Conservation (phyloP, 768 basidiomycete genomes). For the Hypsizygus marmoreus region DNA sequence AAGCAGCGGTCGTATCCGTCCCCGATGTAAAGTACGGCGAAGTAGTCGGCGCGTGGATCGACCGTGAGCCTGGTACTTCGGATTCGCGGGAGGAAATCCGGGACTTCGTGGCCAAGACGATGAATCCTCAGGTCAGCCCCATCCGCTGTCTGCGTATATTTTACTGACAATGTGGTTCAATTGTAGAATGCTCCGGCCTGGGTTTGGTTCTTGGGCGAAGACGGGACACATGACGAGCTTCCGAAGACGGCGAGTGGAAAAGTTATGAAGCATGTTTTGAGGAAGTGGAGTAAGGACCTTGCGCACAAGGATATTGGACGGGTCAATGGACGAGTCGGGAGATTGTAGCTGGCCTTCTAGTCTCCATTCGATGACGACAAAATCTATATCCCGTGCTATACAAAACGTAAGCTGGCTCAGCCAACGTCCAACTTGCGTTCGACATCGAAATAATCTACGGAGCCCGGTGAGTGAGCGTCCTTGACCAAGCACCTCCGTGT, state of each 20-base stretch:
- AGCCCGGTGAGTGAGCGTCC: too few relatives aligned
- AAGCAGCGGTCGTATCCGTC: slow-evolving; percentile 75
- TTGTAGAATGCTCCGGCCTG: slow-evolving; percentile 73
- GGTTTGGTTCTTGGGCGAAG: slow-evolving; percentile 83
- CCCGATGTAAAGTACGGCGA: slow-evolving; percentile 72
- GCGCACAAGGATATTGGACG: slow-evolving; percentile 46
- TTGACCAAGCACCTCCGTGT: too few relatives aligned
- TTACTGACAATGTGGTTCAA: slow-evolving; percentile 4
- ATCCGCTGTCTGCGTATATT: neutral
- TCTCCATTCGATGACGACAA: too few relatives aligned
- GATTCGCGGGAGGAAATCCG: slow-evolving; percentile 57
- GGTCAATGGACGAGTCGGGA: slow-evolving; percentile 14
- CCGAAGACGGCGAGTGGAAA: slow-evolving; percentile 90
- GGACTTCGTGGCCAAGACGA: slow-evolving; percentile 49
- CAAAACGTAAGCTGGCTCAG: too few relatives aligned
- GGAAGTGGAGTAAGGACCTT: slow-evolving; percentile 66
- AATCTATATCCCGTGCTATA: too few relatives aligned
- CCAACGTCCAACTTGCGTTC: too few relatives aligned
- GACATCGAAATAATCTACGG: too few relatives aligned
- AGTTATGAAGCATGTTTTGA: slow-evolving; percentile 78
- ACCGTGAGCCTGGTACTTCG: slow-evolving; percentile 43
- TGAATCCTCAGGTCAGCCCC: slow-evolving; percentile 77
- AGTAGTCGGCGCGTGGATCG: slow-evolving; percentile 80
- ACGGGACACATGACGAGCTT: slow-evolving; percentile 54
- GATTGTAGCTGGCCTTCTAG: too few relatives aligned